Base-by-base conservation (phyloP, 495 filamentous ascomycete genomes). In the Neurospora pannonica region DNA sequence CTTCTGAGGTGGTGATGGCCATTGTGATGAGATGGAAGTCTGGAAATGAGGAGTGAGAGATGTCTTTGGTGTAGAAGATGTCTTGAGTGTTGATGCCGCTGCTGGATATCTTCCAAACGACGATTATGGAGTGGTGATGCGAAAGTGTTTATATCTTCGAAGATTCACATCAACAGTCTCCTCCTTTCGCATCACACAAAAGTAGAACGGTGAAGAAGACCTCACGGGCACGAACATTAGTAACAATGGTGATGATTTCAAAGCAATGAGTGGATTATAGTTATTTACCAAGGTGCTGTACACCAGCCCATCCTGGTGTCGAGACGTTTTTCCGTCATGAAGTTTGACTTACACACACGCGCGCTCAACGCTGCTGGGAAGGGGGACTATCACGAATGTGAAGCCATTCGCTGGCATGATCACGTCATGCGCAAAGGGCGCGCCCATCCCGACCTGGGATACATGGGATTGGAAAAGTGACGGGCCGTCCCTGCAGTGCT, bases 391-490 rank as follows among this genome's bases (percentile, higher is more conserved):
- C 17, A 10, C 15, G 54, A 17, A 62, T 19, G 13, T 48, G 39
- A 73, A 75, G 71, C 48, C 34, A 69, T 71, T 62, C 72, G 43
- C 42, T 71, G 34, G 72, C 71, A 46, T n/a, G 46, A 73, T 71
- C 71, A 73, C 74, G 74, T 71, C 74, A 75, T 75, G 73, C 54
- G 34, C 15, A 43, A 62, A 46, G 71, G 74, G 71, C 36, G 40
- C 36, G 54, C 28, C 48, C 24, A 60, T 31, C 28, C 11, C 11
- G 24, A 28, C 21, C 17, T 34, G 11, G 54, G 15, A 34, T 17
- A 28, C 21, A 34, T 34, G 11, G 54, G 15, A 34, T 17, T 62
- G 7, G 9, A 24, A 1, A 54, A 15, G 15, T 54, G 6, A 28
- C 46, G 28, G 46, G 46, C 21, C 46, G 21, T 10, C n/a, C 46